Evolutionary conservation across 495 filamentous ascomycete species (phyloP).

Genomic region (Hyphodiscus hymeniophilus): DNA sequence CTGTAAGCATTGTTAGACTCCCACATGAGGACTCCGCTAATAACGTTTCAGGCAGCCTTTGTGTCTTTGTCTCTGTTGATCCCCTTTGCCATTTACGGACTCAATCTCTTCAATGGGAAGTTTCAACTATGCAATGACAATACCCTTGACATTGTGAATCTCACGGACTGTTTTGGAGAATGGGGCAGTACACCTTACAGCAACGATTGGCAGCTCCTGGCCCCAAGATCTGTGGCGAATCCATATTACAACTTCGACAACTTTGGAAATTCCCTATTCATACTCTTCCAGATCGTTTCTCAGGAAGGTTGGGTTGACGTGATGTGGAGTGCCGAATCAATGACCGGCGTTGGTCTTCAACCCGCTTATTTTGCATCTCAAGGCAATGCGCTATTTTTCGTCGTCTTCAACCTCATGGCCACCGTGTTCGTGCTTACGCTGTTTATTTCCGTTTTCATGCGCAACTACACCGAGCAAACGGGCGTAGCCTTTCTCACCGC

Average conservation of each 20-base stretch:
- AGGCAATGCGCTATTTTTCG: conserved; percentile 87
- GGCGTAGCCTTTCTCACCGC: conserved; percentile 94
- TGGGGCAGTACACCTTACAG: conserved; percentile 64
- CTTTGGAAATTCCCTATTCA: conserved; percentile 85
- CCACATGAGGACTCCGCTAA: conserved; percentile 13
- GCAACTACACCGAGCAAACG: conserved; percentile 97
- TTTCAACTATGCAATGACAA: conserved; percentile 75
- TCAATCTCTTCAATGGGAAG: conserved; percentile 86
- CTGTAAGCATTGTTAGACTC: conserved; percentile 8
- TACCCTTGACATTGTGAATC: conserved; percentile 37
- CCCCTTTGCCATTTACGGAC: conserved; percentile 89
- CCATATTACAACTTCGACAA: conserved; percentile 89
- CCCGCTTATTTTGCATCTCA: conserved; percentile 58
- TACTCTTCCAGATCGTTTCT: conserved; percentile 97
- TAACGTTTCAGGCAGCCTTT: conserved; percentile 54
- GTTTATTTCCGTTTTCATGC: conserved; percentile 99
- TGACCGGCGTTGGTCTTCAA: conserved; percentile 67
- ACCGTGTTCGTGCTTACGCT: conserved; percentile 96
- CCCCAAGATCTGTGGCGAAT: conserved; percentile 72
- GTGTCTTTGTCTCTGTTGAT: conserved; percentile 92
- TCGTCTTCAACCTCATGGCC: conserved; percentile 92
- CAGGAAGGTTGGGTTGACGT: conserved; percentile 97
- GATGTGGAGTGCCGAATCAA: conserved; percentile 71
- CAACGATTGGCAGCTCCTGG: conserved; percentile 68
- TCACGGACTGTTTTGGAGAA: conserved; percentile 76